Base-by-base conservation (phyloP, 148 eudicot species). In the Mesembryanthemum crystallinum region DNA sequence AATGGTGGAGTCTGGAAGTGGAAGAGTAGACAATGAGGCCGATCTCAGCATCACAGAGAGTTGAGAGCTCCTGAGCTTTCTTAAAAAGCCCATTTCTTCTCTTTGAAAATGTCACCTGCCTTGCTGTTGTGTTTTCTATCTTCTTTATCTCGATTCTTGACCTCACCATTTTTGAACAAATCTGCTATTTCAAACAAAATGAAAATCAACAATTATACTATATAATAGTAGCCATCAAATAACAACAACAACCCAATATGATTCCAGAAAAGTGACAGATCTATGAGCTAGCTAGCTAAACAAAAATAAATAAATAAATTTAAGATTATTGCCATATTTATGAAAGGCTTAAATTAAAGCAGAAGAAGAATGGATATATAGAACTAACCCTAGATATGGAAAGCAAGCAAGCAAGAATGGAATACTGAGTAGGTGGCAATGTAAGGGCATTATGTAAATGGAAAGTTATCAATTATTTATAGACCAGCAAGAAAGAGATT, bases 31-130 rank as follows among this genome's bases (percentile, higher is more conserved):
- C 76, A 82, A 82, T 62, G 37, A 82, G 45, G 42, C 61, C 84
- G 55, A 82, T 70, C 4, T 78, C 72, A 54, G 81, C 81, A 82
- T 82, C 84, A 55, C 84, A 82, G 32, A 82, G 84, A 73, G 76
- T 78, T 10, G 84, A 69, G 28, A 82, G 81, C 29, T 82, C 84
- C n/a, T 68, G 54, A 3, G 84, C 78, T 77, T 82, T 82, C 84
- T 82, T 82, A n/a, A 82, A 69, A 18, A 82, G 32, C 12, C 84
- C 84, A 73, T 64, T 77, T 78, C 78, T 77, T 54, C 84, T 73
- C 84, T 78, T 82, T 30, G 84, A 73, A 74, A 82, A 82, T 17
- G 84, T 82, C 33, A 82, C 84, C 28, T 82, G 84, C 30, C 84
- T 77, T 78, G 84, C 67, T 68, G 78, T 29, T 69, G 32, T 69